These are phyloP conservation scores for Starmerella kuoi DNA, from an alignment of 805 yeast species.

Conservation along the genomic window DNA sequence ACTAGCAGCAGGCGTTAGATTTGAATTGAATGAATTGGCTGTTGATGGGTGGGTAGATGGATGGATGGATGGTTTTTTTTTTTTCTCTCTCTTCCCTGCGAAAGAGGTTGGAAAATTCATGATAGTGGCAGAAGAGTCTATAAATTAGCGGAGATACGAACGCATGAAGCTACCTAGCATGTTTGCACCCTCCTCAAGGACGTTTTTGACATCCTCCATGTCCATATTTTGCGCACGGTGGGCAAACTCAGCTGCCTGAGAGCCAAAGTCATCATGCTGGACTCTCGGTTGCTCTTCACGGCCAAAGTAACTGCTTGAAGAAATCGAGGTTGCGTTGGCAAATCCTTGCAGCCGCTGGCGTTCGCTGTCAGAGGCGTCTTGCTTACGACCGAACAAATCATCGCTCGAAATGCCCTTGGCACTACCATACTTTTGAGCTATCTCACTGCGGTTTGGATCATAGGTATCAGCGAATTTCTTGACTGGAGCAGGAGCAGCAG, in stretches of 20 bases:
- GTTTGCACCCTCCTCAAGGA: slow-evolving; percentile 85
- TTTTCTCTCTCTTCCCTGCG: no score
- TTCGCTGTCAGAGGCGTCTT: slow-evolving; percentile 60
- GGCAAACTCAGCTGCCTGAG: slow-evolving; percentile 23
- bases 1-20: no score
- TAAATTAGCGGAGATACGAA: slow-evolving; percentile 49
- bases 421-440: slow-evolving; percentile 52
- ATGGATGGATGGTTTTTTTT: no score
- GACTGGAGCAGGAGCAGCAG: slow-evolving; percentile 15
- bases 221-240: slow-evolving; percentile 62
- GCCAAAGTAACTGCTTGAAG: slow-evolving; percentile 87
- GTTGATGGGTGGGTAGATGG: no score
- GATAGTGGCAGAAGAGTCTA: no score
- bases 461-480: slow-evolving; percentile 38
- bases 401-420: slow-evolving; percentile 96
- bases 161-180: slow-evolving; percentile 75
- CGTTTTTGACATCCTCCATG: slow-evolving; percentile 76
- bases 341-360: slow-evolving; percentile 66
- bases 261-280: slow-evolving; percentile 23
- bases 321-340: slow-evolving; percentile 78
- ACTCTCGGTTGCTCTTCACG: slow-evolving; percentile 43
- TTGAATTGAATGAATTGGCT: no score
- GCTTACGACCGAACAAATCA: slow-evolving; percentile 84
- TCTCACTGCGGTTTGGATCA: slow-evolving; percentile 24
- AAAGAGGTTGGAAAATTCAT: no score